phyloP scores from a whole-genome alignment of 2,329 filamentous ascomycete genomes.

The Diaporthe vexans region DNA sequence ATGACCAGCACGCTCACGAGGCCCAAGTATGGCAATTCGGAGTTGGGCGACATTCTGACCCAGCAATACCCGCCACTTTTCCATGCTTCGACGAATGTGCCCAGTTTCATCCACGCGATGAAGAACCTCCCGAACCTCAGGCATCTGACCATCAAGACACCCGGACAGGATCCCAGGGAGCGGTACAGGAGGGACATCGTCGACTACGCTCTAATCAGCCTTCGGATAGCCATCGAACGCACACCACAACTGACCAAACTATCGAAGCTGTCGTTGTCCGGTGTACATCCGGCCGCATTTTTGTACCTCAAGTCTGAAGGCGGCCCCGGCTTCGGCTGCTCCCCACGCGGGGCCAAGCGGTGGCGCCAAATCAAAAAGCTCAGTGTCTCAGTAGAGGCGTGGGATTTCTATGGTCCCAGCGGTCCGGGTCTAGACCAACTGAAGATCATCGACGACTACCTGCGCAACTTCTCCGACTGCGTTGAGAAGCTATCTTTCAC shows the following conservation, averaged over 20 bases:
- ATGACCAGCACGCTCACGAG: constrained; percentile 72
- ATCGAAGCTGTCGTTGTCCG: constrained; percentile 77
- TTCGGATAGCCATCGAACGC: constrained; percentile 86
- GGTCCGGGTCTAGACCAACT: constrained; percentile 74
- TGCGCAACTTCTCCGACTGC: constrained; percentile 75
- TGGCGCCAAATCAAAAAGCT: constrained; percentile 86
- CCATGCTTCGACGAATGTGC: constrained; percentile 89
- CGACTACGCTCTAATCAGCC: constrained; percentile 89
- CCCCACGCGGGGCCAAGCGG: constrained; percentile 77
- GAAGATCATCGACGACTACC: constrained; percentile 85
- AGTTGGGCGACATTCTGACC: constrained; percentile 84
- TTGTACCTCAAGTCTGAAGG: constrained; percentile 78
- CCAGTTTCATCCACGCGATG: constrained; percentile 84
- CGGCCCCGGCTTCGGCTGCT: constrained; percentile 79
- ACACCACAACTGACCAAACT: constrained; percentile 73
- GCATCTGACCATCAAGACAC: constrained; percentile 83
- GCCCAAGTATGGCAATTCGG: constrained; percentile 84
- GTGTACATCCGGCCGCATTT: constrained; percentile 81
- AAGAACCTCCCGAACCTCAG: constrained; percentile 76
- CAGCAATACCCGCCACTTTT: constrained; percentile 91
- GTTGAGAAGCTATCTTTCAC: constrained; percentile 81
- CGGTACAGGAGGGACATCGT: constrained; percentile 83
- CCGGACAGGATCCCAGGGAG: constrained; percentile 77
- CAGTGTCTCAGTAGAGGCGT: constrained; percentile 79
- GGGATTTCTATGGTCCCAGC: constrained; percentile 72